Evolutionary conservation across 2,329 filamentous ascomycete species (phyloP).

Genomic region (Fusarium pseudograminearum): DNA sequence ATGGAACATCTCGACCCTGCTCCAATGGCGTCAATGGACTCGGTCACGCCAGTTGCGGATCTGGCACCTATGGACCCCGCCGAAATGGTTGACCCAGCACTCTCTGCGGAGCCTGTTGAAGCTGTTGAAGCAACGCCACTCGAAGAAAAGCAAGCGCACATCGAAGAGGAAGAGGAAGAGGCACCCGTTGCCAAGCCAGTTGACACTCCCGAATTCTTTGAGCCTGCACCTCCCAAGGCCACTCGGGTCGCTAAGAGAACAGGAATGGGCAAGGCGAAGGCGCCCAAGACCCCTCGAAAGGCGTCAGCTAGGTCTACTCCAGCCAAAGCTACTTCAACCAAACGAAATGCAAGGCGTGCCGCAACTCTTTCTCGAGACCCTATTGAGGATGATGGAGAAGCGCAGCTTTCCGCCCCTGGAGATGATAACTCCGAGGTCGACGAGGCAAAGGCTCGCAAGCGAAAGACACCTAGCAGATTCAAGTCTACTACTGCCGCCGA

Average conservation of each 20-base stretch:
- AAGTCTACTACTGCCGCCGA: conserved; percentile 36
- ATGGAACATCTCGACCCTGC: conserved; percentile 44
- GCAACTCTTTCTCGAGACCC: conserved; percentile 48
- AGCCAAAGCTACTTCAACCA: conserved; percentile 41
- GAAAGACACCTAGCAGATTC: conserved; percentile 49
- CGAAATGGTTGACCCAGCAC: conserved; percentile 41
- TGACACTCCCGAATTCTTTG: conserved; percentile 23
- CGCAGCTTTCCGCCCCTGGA: conserved; percentile 19
- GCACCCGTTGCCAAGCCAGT: conserved; percentile 24
- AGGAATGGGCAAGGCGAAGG: conserved; percentile 38
- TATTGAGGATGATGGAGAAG: conserved; percentile 48
- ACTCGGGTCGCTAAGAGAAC: conserved; percentile 45
- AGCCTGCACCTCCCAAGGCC: conserved; percentile 46
- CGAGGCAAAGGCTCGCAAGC: conserved; percentile 44
- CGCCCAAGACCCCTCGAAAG: conserved; percentile 37
- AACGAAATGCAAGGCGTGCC: conserved; percentile 43
- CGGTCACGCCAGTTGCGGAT: conserved; percentile 19
- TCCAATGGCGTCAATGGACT: conserved; percentile 32
- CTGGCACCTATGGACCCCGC: conserved; percentile 22
- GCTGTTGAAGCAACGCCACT: not conserved
- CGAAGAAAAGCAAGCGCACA: conserved; percentile 21
- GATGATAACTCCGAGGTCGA: conserved; percentile 47
- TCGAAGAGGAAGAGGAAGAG: conserved; percentile 27
- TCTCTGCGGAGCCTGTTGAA: conserved; percentile 29
- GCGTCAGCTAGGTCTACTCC: conserved; percentile 42